Conservation (phyloP, 176 grass and related monocot genomes). For the Eragrostis curvula region DNA sequence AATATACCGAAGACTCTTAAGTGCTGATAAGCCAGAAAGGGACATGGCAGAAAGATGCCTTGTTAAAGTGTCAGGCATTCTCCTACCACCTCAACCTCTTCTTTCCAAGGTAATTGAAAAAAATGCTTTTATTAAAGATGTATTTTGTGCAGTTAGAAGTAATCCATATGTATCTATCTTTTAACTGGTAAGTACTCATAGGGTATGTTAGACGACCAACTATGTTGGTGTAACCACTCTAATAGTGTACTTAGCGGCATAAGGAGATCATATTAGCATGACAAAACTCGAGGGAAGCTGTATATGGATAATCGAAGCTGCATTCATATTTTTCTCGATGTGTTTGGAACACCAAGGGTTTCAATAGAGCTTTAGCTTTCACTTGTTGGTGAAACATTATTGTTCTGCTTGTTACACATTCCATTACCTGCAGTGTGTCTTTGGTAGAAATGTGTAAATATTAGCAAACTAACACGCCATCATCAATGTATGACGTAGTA, state of each 20-base stretch:
- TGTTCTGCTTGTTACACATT: constrained; percentile 7
- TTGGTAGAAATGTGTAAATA: not conserved
- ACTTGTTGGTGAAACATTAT: not conserved
- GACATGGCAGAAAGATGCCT: constrained; percentile 84
- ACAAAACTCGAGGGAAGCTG: constrained; percentile 8
- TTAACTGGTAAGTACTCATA: no score
- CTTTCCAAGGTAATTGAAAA: constrained; percentile 72
- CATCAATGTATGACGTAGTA: not conserved
- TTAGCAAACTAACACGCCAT: constrained; percentile 21
- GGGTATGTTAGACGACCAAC: not conserved
- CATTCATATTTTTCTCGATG: not conserved
- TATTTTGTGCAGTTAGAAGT: constrained; percentile 25
- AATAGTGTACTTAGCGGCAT: not conserved
- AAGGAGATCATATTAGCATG: not conserved
- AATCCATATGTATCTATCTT: not conserved
- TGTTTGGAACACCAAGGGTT: not conserved
- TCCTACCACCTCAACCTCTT: constrained; percentile 56
- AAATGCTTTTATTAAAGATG: constrained; percentile 11
- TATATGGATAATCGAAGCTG: not conserved
- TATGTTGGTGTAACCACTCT: not conserved
- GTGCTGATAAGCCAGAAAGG: constrained; percentile 63
- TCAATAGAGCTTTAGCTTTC: not conserved
- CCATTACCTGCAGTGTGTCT: not conserved
- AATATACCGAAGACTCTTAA: constrained; percentile 81
- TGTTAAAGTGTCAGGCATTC: constrained; percentile 56